Evolutionary conservation across 2,329 filamentous ascomycete genomes (phyloP), one percentile per base, ranked within the genome.

Genomic region (Pseudogymnoascus sp.): DNA sequence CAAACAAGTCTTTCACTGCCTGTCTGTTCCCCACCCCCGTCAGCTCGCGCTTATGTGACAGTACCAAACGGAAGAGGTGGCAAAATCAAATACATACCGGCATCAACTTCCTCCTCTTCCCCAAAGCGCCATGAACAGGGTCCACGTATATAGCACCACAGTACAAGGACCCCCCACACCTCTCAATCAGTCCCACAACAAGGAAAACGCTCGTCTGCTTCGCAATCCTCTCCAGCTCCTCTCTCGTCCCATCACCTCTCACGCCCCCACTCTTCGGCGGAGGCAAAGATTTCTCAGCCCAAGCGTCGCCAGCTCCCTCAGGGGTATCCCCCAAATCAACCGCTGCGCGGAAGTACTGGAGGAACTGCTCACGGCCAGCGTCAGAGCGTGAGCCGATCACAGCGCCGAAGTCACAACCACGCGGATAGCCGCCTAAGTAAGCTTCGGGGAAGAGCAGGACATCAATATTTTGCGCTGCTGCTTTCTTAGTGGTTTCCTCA

Each of bases 71-170:
- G 21, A 10, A 45, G 6, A 60, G 21, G 39, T 58, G 26, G 26
- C 8, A 33, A n/a, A 14, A 41, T 41, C 38, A 26, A 59, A 16
- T 2, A 78, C 84, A 70, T 74, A 89, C 87, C 16, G 92, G 93
- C 86, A 96, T 93, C 21, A 97, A 90, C 75, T 97, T 97, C 70
- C 92, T 81, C 66, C 92, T 83, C 80, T 97, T 97, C 19, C 91
- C 92, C 19, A 96, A 72, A 6, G 89, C 72, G 4, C 92, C 92
- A 55, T 81, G 72, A 43, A 75, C 78, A 0, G 92, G 92, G 72
- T 90, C 91, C 0, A 96, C 87, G 71, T 94, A 96, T 4, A 96
- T 81, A 0, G 83, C 90, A 2, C 85, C 80, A 73, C 92, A 97
- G 72, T 96, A 97, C 60, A 97, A 72, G 65, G 88, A 93, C 0